These are phyloP conservation scores for Cladorrhinum sp. DNA, from an alignment of 2,329 filamentous ascomycete species.

Conservation along the genomic window DNA sequence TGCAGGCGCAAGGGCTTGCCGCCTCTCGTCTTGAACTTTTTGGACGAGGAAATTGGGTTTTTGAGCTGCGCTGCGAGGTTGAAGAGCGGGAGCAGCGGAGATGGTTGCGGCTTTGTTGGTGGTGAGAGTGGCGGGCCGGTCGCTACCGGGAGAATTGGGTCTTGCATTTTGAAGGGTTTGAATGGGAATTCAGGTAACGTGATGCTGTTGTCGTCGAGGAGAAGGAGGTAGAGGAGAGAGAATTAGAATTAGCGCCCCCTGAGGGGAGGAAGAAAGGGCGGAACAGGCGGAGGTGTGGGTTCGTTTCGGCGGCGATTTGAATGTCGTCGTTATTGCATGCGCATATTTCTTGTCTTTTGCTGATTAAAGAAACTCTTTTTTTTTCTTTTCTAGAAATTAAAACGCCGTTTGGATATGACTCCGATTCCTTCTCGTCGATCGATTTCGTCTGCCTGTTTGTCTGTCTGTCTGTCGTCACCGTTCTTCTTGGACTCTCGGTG, in stretches of 20 bases:
- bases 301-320: slow-evolving; percentile 6
- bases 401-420: background rate
- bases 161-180: background rate
- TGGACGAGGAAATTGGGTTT: slow-evolving; percentile 32
- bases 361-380: background rate
- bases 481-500: background rate
- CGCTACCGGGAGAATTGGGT: slow-evolving; percentile 3
- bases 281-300: background rate
- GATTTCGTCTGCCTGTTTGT: too few relatives aligned
- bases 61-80: slow-evolving; percentile 28
- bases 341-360: slow-evolving; percentile 16
- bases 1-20: slow-evolving; percentile 23
- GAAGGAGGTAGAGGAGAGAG: too few relatives aligned
- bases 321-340: slow-evolving; percentile 24
- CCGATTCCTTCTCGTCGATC: background rate
- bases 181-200: background rate
- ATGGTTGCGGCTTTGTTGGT: background rate
- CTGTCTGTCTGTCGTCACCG: background rate
- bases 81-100: slow-evolving; percentile 17
- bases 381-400: background rate
- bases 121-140: background rate
- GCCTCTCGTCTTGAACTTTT: slow-evolving; percentile 30
- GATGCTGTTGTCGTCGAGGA: background rate
- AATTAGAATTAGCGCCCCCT: slow-evolving; percentile 5
- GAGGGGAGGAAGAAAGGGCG: slow-evolving; percentile 29